Evolutionary conservation across 805 yeast genomes (phyloP).

Genomic region (Jamesozyma jinghongensis): DNA sequence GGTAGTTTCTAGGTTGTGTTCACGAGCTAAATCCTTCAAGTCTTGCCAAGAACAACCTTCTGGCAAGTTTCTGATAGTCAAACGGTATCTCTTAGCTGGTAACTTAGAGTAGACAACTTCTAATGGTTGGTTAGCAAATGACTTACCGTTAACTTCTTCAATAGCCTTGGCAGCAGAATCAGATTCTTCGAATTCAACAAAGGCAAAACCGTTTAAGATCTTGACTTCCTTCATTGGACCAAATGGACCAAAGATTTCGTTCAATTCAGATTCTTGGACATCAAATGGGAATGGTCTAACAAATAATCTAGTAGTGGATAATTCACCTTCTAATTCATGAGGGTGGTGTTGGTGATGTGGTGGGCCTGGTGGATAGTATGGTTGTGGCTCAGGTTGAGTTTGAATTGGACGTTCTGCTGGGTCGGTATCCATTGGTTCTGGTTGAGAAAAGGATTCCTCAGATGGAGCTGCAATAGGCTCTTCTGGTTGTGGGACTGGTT

Average conservation of each 20-base stretch:
- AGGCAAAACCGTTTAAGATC: constrained; percentile 77
- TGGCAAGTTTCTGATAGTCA: constrained; percentile 60
- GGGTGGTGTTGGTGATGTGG: constrained; percentile 11
- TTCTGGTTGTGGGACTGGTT: background rate
- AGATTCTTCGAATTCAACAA: constrained; percentile 70
- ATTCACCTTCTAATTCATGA: constrained; percentile 25
- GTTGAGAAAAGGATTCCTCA: constrained; percentile 7
- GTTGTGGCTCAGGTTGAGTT: constrained; percentile 13
- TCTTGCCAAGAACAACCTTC: constrained; percentile 81
- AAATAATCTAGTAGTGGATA: constrained; percentile 40
- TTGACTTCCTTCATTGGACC: constrained; percentile 64
- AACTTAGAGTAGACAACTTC: constrained; percentile 36
- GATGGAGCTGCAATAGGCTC: constrained; percentile 2
- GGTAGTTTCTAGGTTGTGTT: constrained; percentile 56
- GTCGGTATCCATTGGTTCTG: constrained; percentile 11
- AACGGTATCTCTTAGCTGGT: constrained; percentile 65
- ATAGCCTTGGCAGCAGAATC: constrained; percentile 71
- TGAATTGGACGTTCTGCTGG: constrained; percentile 7
- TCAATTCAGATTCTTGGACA: constrained; percentile 48
- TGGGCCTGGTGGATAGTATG: constrained; percentile 11
- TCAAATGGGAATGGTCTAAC: constrained; percentile 58
- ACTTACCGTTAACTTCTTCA: constrained; percentile 62
- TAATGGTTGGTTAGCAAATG: constrained; percentile 46
- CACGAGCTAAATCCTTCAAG: constrained; percentile 81
- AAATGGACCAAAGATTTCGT: constrained; percentile 55